Conservation (phyloP, 2,329 filamentous ascomycete species). For the Ophiostoma fasciatum region DNA sequence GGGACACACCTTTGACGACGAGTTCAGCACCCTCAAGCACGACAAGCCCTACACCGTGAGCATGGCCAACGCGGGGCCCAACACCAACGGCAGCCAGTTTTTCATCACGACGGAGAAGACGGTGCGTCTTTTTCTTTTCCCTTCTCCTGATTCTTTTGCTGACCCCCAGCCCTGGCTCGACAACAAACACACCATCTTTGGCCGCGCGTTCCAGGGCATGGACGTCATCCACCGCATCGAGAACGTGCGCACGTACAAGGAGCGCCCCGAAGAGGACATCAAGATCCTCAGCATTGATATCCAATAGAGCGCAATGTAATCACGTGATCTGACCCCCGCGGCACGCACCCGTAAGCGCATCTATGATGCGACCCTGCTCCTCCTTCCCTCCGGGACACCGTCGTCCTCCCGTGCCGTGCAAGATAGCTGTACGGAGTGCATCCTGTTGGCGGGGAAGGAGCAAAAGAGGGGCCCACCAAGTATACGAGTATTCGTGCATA, state of each 20-base stretch:
- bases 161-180: slow-evolving; percentile 66
- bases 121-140: slow-evolving; percentile 30
- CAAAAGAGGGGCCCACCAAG: too few species aligned
- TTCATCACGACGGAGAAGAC: slow-evolving; percentile 98
- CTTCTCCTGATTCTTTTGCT: neutral
- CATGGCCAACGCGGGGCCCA: slow-evolving; percentile 94
- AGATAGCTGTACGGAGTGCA: too few species aligned
- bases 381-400: too few species aligned
- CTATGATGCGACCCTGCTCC: too few species aligned
- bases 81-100: slow-evolving; percentile 93
- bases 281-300: slow-evolving; percentile 85
- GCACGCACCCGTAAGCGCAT: too few species aligned
- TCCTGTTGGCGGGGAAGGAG: too few species aligned
- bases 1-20: slow-evolving; percentile 85
- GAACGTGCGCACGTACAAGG: slow-evolving; percentile 70
- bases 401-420: too few species aligned
- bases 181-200: slow-evolving; percentile 92
- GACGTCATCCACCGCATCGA: slow-evolving; percentile 96
- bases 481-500: too few species aligned
- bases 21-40: slow-evolving; percentile 81
- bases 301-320: slow-evolving; percentile 19
- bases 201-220: slow-evolving; percentile 73
- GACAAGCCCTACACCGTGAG: slow-evolving; percentile 93
- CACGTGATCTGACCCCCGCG: too few species aligned
- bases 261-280: slow-evolving; percentile 93